Evolutionary conservation across 2,329 filamentous ascomycete genomes (phyloP), one percentile per base, ranked within the genome.

Genomic region (Acephala macrosclerotiorum): DNA sequence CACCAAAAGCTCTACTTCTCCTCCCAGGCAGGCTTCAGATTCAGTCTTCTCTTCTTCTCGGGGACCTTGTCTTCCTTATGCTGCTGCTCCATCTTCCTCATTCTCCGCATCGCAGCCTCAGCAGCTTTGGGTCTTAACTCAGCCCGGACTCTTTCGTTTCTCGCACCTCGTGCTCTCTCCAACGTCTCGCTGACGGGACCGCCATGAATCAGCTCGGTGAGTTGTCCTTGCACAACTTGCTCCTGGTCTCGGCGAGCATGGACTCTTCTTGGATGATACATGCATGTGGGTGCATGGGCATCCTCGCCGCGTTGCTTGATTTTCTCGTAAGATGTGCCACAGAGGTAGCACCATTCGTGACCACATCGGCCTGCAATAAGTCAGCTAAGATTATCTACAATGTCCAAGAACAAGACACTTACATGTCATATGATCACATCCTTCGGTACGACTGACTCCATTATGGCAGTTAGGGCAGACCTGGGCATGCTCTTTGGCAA

Each of bases 371-470:
- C 68, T 70, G 18, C 8, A 8, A 55, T 18, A 14, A 33, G 16
- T 55, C 25, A 55, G 40, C 38, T 8, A 12, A 16, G 8, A 14
- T 25, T 36, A 3, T 60, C 29, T 38, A 45, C 14, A 49, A 9
- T 22, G 40, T 26, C 38, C 12, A 33, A 20, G 26, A 40, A 58
- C n/a, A 58, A 20, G 33, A 4, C 8, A 66, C 68, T 68, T 63
- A 69, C 72, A 74, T n/a, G 29, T 20, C 59, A 74, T 64, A 42
- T 74, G 70, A 58, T 74, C 70, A 58, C 72, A 74, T 0, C 72
- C 72, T 0, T 67, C 67, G 11, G 29, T 63, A 45, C 66, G 66
- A 1, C 60, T 64, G 3, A 74, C 69, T 11, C 70, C 69, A 20
- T 72, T 63, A 14, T 66, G 26, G 51, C 71, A 74, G 33, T 62